Evolutionary conservation across 345 rosid genomes (phyloP).

Genomic region (Aurinia saxatilis): DNA sequence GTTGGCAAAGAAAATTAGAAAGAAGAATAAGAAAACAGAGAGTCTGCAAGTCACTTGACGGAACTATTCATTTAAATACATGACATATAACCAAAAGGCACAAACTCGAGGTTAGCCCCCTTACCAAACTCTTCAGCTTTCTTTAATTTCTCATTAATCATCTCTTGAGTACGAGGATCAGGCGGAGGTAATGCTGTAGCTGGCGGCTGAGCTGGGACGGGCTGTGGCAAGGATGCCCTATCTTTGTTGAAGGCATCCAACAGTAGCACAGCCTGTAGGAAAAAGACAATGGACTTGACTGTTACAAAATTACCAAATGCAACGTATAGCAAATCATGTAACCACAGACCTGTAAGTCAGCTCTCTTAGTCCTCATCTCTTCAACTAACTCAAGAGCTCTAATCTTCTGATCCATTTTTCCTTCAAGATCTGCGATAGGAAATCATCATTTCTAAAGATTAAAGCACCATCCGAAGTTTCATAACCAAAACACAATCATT

Average conservation of each 20-base stretch:
- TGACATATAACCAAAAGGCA: not conserved
- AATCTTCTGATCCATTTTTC: slow-evolving; percentile 86
- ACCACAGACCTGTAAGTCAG: slow-evolving; percentile 75
- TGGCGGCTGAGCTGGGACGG: slow-evolving; percentile 64
- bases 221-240: slow-evolving; percentile 92
- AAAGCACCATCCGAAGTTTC: not conserved
- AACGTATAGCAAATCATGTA: slow-evolving; percentile 3
- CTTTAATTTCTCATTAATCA: slow-evolving; percentile 97
- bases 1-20: not conserved
- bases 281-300: slow-evolving; percentile 7
- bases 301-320: not conserved
- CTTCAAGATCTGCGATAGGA: slow-evolving; percentile 66
- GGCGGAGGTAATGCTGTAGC: slow-evolving; percentile 66
- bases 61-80: not conserved
- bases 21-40: not conserved
- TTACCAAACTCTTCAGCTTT: slow-evolving; percentile 98
- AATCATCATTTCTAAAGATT: not conserved
- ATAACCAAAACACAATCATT: not conserved
- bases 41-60: not conserved
- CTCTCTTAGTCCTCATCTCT: slow-evolving; percentile 88
- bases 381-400: slow-evolving; percentile 87
- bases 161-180: slow-evolving; percentile 91
- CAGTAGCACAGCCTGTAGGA: slow-evolving; percentile 71
- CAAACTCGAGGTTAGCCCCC: slow-evolving; percentile 15
- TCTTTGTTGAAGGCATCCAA: slow-evolving; percentile 99